phyloP scores from a whole-genome alignment of 78 protist species.

The Acrasis kona region DNA sequence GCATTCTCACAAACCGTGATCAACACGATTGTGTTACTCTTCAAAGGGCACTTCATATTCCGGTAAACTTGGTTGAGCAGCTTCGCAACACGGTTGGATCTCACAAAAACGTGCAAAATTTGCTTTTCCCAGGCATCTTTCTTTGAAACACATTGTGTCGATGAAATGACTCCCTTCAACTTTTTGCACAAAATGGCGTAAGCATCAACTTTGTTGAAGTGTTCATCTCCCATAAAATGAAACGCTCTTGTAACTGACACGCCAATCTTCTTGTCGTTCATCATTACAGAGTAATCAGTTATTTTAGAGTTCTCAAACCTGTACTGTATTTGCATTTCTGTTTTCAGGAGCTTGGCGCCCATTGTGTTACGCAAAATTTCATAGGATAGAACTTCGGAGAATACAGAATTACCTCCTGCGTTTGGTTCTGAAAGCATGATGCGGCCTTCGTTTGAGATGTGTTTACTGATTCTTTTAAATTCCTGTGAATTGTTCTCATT shows the following conservation, averaged over 20 bases:
- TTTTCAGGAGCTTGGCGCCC: conserved; percentile 11
- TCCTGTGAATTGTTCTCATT: too few relatives aligned
- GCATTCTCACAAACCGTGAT: too few relatives aligned
- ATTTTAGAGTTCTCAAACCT: not conserved
- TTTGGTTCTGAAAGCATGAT: too few relatives aligned
- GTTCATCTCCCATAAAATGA: not conserved
- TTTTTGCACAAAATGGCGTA: conserved; percentile 14
- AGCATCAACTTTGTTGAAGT: conserved; percentile 4
- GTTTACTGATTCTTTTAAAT: too few relatives aligned
- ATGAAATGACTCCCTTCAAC: conserved; percentile 1
- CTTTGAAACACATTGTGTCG: not conserved
- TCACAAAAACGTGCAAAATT: conserved; percentile 19
- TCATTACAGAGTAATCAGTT: conserved; percentile 21
- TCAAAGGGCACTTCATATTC: not conserved
- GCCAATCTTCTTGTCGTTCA: conserved; percentile 8
- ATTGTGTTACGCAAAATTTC: conserved; percentile 9
- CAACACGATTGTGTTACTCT: not conserved
- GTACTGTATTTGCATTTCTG: conserved; percentile 44
- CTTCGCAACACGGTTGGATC: not conserved
- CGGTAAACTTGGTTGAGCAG: not conserved
- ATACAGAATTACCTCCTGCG: conserved; percentile 29
- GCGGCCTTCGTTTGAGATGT: too few relatives aligned
- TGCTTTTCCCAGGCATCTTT: conserved; percentile 11
- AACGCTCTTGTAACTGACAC: conserved; percentile 45
- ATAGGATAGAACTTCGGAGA: conserved; percentile 13